Evolutionary conservation across 2,329 filamentous ascomycete genomes (phyloP), one percentile per base, ranked within the genome.

Genomic region (Fusarium praegraminearum): DNA sequence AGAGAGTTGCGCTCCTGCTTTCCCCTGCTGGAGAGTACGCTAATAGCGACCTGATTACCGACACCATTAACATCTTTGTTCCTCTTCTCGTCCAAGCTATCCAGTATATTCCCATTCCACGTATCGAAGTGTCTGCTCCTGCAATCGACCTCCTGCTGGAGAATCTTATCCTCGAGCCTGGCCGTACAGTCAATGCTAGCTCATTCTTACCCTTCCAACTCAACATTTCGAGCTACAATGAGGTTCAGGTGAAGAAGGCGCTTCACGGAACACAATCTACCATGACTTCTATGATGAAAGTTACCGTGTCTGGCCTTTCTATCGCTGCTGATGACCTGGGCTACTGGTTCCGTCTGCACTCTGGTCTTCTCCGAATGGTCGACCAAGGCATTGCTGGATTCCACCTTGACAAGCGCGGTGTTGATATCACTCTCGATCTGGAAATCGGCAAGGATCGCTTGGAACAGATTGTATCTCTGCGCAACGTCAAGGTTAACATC

Each of bases 181-280:
- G 95, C 9, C 85, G 85, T 60, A 97, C 93, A 0, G 85, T 97
- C 73, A 95, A 97, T 77, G 83, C 91, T 66, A 93, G 91, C 5
- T 97, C 94, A 0, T 98, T 98, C 83, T 84, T 98, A 1, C 95
- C 95, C 0, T 95, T 93, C 81, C 89, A 90, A 57, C 84, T 98
- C 55, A 90, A 92, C 45, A 82, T 98, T 5, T 90, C 94, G 68
- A 95, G 93, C 0, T 91, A 91, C 78, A 98, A 97, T 75, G 92
- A 97, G 71, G 82, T 98, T 35, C 93, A 97, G 70, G 89, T 98
- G 41, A 88, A 91, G 69, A 97, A 97, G 78, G 90, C 90, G 20
- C 89, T 86, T 9, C 73, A 77, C 28, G 73, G 77, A n/a, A 94
- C 91, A 1, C 85, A 86, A 4, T 89, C 91, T 1, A 80, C 80